Base-by-base conservation (phyloP, 176 grass and related monocot species). In the Oryza brachyantha region DNA sequence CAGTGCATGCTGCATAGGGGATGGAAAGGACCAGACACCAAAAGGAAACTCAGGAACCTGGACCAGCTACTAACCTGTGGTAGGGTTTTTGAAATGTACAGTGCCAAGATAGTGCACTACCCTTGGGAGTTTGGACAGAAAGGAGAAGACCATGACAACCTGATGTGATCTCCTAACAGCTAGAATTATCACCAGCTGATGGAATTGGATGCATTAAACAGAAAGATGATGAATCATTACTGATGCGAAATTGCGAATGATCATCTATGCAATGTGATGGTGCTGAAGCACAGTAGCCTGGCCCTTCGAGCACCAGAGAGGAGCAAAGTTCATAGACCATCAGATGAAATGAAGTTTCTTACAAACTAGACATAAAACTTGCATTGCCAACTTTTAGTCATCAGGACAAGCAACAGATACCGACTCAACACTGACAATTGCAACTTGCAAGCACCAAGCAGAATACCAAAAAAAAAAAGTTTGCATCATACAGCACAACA, bases 91-190 rank as follows among this genome's bases (percentile, higher is more conserved):
- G 12, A 43, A 61, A 83, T 50, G 74, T 10, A 66, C 75, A 45
- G 26, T 5, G 29, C 13, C 29, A 50, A 41, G 57, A 37, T 34
- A 28, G 32, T 63, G 38, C 65, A 72, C 62, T 27, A 34, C 10
- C 75, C 12, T 40, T 32, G 10, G 61, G 72, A 78, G 10, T 16
- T 41, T 10, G 61, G 72, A 83, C 11, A 67, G 73, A 63, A 32
- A 83, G 74, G 22, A 66, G 42, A 16, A 78, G 79, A 66, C 35
- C 27, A 61, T 54, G 75, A 75, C 68, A 41, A 32, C 52, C 62
- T 79, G 86, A 79, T 75, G 75, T 63, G 81, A 84, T 84, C 39
- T 42, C 59, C 69, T 52, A 84, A 74, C 75, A 13, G 60, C 68
- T 72, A 50, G 25, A 62, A 42, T 84, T 60, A 79, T 75, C 61